Percentiles rank a stretch among this genome's conserved stretches.
These are phyloP conservation scores for Podaxis sp. DNA, from an alignment of 768 basidiomycete species.

Conservation along the genomic window DNA sequence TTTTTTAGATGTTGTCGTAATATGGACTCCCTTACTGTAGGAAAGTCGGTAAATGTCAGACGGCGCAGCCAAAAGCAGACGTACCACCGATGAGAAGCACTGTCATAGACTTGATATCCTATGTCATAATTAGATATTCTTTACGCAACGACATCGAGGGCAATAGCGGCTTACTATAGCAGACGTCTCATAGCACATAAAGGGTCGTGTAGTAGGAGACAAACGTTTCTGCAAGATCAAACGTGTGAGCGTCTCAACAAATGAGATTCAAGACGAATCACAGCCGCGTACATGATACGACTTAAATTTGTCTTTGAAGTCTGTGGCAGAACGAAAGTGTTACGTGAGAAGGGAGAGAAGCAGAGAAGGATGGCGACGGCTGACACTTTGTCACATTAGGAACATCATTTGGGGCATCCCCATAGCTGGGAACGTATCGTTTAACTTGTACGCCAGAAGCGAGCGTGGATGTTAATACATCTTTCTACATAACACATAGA, in stretches of 20 bases:
- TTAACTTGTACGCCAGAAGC: conserved; percentile 52
- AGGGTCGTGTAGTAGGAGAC: conserved; percentile 56
- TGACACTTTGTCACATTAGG: conserved; percentile 61
- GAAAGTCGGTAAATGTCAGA: neutral
- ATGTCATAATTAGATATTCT: neutral
- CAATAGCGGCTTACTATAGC: conserved; percentile 51
- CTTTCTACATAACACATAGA: conserved; percentile 27
- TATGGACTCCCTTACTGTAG: conserved; percentile 37
- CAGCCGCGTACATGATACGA: conserved; percentile 53
- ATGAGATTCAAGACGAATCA: neutral
- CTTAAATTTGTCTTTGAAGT: conserved; percentile 69
- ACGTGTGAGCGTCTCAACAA: neutral
- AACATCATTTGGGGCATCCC: conserved; percentile 55
- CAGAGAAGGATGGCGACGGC: conserved; percentile 21
- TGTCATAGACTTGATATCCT: conserved; percentile 43
- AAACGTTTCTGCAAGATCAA: conserved; percentile 42
- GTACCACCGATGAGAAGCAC: conserved; percentile 31
- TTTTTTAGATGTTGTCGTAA: conserved; percentile 37
- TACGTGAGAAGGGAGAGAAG: neutral
- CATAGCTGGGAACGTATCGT: conserved; percentile 63
- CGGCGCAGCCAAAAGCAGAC: neutral
- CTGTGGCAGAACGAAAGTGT: conserved; percentile 29
- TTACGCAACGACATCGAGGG: neutral
- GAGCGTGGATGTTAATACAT: conserved; percentile 58
- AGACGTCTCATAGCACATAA: conserved; percentile 69